A percentile compares a stretch with the other conserved stretches of the same genome.
Evolutionary conservation across 805 yeast genomes (phyloP).

Genomic region (Candida pseudoglaebosa): DNA sequence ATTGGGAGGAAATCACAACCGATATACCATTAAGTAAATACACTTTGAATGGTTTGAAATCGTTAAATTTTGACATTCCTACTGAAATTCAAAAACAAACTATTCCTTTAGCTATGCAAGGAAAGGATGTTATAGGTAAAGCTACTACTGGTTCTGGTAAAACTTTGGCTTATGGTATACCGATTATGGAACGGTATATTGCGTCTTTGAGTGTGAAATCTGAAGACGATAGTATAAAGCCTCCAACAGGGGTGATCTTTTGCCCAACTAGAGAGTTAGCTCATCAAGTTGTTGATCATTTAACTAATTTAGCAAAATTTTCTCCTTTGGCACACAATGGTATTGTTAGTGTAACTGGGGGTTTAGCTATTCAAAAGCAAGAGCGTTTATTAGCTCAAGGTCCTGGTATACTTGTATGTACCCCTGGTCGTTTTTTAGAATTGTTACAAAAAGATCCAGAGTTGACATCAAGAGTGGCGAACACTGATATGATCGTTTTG

Average conservation of each 20-base stretch:
- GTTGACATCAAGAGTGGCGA: constrained; percentile 36
- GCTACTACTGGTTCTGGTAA: constrained; percentile 98
- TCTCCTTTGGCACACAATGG: constrained; percentile 53
- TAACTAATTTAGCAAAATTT: constrained; percentile 50
- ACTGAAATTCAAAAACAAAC: constrained; percentile 79
- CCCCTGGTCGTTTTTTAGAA: constrained; percentile 92
- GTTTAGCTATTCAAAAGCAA: constrained; percentile 90
- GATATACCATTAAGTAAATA: constrained; percentile 46
- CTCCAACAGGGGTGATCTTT: constrained; percentile 75
- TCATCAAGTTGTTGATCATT: constrained; percentile 84
- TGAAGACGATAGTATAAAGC: constrained; percentile 13
- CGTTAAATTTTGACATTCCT: constrained; percentile 60
- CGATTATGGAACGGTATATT: constrained; percentile 69
- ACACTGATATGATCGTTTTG: constrained; percentile 55
- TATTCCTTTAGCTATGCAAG: constrained; percentile 70
- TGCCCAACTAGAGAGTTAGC: constrained; percentile 97
- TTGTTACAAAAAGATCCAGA: constrained; percentile 60
- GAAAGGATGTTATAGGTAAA: constrained; percentile 85
- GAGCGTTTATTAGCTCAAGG: constrained; percentile 69
- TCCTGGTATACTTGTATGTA: constrained; percentile 84
- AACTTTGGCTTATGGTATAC: constrained; percentile 92
- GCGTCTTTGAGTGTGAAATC: constrained; percentile 12
- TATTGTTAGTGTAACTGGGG: constrained; percentile 85
- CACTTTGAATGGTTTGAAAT: constrained; percentile 57
- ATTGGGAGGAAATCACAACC: constrained; percentile 51